Evolutionary conservation across 768 basidiomycete genomes (phyloP).

Genomic region (Leccinum aurantiacum): DNA sequence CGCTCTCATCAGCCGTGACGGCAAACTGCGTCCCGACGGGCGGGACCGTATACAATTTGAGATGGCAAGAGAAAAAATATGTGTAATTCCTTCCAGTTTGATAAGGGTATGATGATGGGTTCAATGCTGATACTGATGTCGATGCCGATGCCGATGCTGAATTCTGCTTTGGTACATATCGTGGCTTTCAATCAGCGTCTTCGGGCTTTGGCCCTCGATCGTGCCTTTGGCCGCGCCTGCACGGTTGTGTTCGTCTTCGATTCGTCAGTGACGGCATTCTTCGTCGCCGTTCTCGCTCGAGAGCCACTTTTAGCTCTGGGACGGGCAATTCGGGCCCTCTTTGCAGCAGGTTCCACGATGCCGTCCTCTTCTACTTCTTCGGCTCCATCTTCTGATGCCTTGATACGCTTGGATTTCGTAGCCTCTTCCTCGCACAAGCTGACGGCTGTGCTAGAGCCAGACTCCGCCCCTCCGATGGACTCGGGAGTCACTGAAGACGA

Average conservation of each 20-base stretch:
- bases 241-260: slow-evolving; percentile 19
- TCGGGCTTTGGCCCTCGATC: slow-evolving; percentile 29
- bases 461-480: slow-evolving; percentile 28
- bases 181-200: slow-evolving; percentile 27
- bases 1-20: slow-evolving; percentile 3
- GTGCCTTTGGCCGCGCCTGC: slow-evolving; percentile 33
- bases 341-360: slow-evolving; percentile 12
- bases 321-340: slow-evolving; percentile 22
- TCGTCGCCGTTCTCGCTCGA: slow-evolving; percentile 18
- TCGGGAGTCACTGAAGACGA: slow-evolving; percentile 26
- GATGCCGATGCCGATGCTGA: slow-evolving; percentile 20
- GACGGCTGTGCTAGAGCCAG: slow-evolving; percentile 35
- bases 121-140: slow-evolving; percentile 20
- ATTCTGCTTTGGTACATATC: slow-evolving; percentile 12
- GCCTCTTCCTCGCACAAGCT: slow-evolving; percentile 31
- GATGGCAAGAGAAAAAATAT: slow-evolving; percentile 20
- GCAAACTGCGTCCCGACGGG: slow-evolving; percentile 4
- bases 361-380: slow-evolving; percentile 18
- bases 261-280: slow-evolving; percentile 14
- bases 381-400: slow-evolving; percentile 12
- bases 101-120: slow-evolving; percentile 24
- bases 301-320: slow-evolving; percentile 26
- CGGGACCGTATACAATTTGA: slow-evolving; percentile 23
- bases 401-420: slow-evolving; percentile 21
- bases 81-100: slow-evolving; percentile 19